These are phyloP conservation scores for Fusarium decemcellulare DNA, from an alignment of 2,329 filamentous ascomycete genomes.

Conservation along the genomic window DNA sequence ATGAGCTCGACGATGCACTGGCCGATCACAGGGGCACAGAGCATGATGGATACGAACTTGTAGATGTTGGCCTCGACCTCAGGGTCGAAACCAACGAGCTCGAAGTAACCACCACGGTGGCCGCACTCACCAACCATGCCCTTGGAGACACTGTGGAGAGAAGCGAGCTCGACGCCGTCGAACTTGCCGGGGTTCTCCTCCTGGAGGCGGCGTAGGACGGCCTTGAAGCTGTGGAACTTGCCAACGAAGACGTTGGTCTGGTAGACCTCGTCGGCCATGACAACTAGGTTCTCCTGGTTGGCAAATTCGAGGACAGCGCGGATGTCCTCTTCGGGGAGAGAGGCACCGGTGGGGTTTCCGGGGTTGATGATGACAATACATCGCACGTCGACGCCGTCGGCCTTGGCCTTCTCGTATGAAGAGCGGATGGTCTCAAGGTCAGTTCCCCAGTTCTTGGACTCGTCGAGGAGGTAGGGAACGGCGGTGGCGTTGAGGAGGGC, in stretches of 20 bases:
- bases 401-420: conserved; percentile 81
- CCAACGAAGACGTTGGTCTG: conserved; percentile 98
- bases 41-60: conserved; percentile 98
- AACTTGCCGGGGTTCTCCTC: conserved; percentile 81
- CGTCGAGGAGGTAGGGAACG: conserved; percentile 95
- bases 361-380: conserved; percentile 98
- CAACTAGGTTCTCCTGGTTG: conserved; percentile 85
- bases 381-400: conserved; percentile 86
- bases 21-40: conserved; percentile 94
- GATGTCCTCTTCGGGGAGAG: conserved; percentile 83
- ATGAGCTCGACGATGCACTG: conserved; percentile 98
- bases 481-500: conserved; percentile 86
- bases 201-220: conserved; percentile 85
- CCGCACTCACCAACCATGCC: conserved; percentile 99
- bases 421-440: conserved; percentile 83
- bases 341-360: conserved; percentile 95
- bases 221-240: conserved; percentile 96
- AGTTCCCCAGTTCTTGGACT: conserved; percentile 89
- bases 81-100: conserved; percentile 89
- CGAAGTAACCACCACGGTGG: conserved; percentile 97
- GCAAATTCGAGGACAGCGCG: conserved; percentile 90
- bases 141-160: conserved; percentile 94
- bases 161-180: conserved; percentile 89
- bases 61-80: conserved; percentile 94
- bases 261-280: conserved; percentile 98